Conservation (phyloP, 164 flowering plant species). For the Stephania yunnanensis region DNA sequence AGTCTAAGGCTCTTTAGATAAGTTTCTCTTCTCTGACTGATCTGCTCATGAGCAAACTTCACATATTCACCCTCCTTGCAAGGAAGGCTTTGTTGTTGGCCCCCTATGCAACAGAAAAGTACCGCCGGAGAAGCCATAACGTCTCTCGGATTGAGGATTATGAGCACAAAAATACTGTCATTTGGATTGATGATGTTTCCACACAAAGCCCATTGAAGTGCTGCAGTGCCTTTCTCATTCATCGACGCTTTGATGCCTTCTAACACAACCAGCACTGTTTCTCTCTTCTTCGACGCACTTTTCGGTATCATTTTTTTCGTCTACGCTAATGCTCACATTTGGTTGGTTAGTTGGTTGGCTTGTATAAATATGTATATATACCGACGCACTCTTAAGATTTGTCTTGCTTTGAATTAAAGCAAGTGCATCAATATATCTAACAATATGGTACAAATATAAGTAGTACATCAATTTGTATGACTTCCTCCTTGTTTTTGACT, state of each 20-base stretch:
- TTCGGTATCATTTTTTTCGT: conserved; percentile 1
- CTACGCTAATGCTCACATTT: conserved; percentile 2
- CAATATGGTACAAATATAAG: neutral
- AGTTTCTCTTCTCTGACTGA: conserved; percentile 16
- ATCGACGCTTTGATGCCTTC: conserved; percentile 22
- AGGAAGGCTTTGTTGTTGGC: neutral
- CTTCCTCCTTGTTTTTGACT: neutral
- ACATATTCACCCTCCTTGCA: conserved; percentile 4
- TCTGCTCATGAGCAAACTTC: conserved; percentile 16
- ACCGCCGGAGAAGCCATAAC: neutral
- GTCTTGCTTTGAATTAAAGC: neutral
- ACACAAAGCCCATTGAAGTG: conserved; percentile 17
- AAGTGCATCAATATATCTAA: neutral
- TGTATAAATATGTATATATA: neutral
- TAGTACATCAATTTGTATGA: neutral
- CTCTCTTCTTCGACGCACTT: conserved; percentile 9
- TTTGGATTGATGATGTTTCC: neutral
- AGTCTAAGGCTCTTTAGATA: conserved; percentile 24
- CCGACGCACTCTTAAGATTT: neutral
- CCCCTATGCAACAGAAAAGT: conserved; percentile 16
- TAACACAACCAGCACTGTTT: conserved; percentile 22
- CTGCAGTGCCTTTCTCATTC: conserved; percentile 19
- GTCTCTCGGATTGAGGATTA: conserved; percentile 18
- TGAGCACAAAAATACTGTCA: conserved; percentile 24
- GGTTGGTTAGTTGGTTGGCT: conserved; percentile 1